Conservation (phyloP, 805 yeast species). For the Candida boidinii region DNA sequence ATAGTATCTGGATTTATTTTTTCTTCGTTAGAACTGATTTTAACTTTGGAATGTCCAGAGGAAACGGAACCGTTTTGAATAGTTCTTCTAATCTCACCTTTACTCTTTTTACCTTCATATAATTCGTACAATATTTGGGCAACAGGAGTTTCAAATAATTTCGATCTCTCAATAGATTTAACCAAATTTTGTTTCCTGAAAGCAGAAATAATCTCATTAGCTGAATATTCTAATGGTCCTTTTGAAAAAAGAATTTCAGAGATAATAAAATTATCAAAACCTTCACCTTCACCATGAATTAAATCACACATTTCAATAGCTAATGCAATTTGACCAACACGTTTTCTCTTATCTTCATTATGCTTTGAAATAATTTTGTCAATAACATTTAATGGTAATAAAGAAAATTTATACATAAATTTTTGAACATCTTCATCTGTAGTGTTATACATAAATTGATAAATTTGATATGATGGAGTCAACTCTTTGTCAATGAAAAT, state of each 20-base stretch:
- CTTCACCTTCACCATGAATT: conserved; percentile 75
- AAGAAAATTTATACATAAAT: conserved; percentile 69
- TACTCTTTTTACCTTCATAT: conserved; percentile 34
- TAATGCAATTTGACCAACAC: conserved; percentile 67
- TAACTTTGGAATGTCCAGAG: conserved; percentile 50
- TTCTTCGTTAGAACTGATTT: conserved; percentile 40
- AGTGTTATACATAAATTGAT: conserved; percentile 75
- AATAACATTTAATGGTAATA: conserved; percentile 60
- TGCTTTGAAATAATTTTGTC: conserved; percentile 46
- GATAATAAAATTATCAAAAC: conserved; percentile 56
- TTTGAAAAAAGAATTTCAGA: conserved; percentile 53
- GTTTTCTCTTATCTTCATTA: conserved; percentile 43
- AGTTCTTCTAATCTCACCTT: conserved; percentile 31
- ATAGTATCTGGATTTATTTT: conserved; percentile 40
- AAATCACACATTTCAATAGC: conserved; percentile 84
- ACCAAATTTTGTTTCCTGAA: conserved; percentile 54
- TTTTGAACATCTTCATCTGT: conserved; percentile 68
- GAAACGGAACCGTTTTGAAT: conserved; percentile 68
- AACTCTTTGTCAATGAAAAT: conserved; percentile 70
- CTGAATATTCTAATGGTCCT: conserved; percentile 29
- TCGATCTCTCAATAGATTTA: conserved; percentile 23
- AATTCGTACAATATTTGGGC: conserved; percentile 44
- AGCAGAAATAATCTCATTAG: conserved; percentile 43
- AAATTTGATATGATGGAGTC: conserved; percentile 75
- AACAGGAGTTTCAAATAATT: conserved; percentile 29